A percentile compares a stretch with the other conserved stretches of the same genome.
Evolutionary conservation across 257 asterid species (phyloP).

Genomic region (Echium plantagineum): DNA sequence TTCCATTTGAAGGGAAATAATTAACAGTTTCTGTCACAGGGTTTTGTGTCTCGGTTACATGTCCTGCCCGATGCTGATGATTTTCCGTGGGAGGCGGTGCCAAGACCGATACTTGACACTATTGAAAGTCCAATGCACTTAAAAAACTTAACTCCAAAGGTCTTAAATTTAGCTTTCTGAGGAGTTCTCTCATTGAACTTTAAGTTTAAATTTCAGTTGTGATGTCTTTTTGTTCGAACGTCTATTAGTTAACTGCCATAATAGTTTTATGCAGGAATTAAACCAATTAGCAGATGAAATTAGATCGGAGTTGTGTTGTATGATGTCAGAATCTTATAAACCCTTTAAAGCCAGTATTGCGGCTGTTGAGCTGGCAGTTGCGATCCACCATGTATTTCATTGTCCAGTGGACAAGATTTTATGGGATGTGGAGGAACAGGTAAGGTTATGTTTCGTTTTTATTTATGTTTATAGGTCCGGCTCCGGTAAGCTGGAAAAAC

Average conservation of each 20-base stretch:
- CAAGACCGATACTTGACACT: slow-evolving; percentile 70
- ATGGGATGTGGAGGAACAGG: slow-evolving; percentile 93
- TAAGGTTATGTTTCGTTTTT: slow-evolving; percentile 19
- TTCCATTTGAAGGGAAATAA: neutral
- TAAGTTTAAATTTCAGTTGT: neutral
- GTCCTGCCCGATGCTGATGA: slow-evolving; percentile 30
- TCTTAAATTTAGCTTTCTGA: slow-evolving; percentile 12
- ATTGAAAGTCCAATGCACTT: slow-evolving; percentile 62
- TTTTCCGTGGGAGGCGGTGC: slow-evolving; percentile 28
- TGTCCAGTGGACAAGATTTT: slow-evolving; percentile 78
- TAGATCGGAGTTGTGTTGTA: slow-evolving; percentile 46
- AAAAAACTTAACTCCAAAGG: slow-evolving; percentile 66
- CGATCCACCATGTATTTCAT: slow-evolving; percentile 72
- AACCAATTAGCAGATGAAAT: slow-evolving; percentile 73
- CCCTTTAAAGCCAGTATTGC: slow-evolving; percentile 46
- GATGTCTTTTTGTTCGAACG: neutral
- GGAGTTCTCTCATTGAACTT: slow-evolving; percentile 8
- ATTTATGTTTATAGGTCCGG: slow-evolving; percentile 2
- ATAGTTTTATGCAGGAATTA: slow-evolving; percentile 51
- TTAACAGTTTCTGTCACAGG: slow-evolving; percentile 32
- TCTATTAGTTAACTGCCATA: slow-evolving; percentile 9
- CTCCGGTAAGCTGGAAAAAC: neutral
- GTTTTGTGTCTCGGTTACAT: slow-evolving; percentile 19
- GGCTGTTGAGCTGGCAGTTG: slow-evolving; percentile 67
- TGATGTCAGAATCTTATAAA: slow-evolving; percentile 30